A percentile compares a stretch with the other conserved stretches of the same genome.
These are phyloP conservation scores for Passalora sequoiae DNA, from an alignment of 2,329 filamentous ascomycete species.

Conservation along the genomic window DNA sequence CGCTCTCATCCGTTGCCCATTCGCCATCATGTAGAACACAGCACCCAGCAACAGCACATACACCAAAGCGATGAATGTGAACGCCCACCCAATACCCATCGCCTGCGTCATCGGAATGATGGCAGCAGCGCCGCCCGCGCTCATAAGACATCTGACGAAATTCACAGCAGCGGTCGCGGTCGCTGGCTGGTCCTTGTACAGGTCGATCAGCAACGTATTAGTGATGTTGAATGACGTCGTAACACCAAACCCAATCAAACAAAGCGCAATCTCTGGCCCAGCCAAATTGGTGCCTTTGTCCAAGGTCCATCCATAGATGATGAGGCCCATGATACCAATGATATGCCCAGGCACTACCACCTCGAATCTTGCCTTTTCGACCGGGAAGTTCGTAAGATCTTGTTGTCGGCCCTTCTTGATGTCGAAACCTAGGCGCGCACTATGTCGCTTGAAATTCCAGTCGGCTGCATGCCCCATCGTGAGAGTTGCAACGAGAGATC, in stretches of 20 bases:
- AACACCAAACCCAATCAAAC: constrained; percentile 30
- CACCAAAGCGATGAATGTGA: constrained; percentile 36
- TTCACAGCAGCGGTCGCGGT: constrained; percentile 44
- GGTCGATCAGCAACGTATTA: constrained; percentile 44
- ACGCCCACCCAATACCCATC: constrained; percentile 41
- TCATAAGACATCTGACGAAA: constrained; percentile 40
- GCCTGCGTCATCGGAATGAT: constrained; percentile 32
- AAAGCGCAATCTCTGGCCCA: constrained; percentile 46
- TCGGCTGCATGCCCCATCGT: constrained; percentile 57
- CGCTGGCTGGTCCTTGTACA: constrained; percentile 38
- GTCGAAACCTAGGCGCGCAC: constrained; percentile 55
- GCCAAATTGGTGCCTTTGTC: constrained; percentile 35
- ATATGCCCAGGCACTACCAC: constrained; percentile 37
- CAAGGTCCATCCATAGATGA: constrained; percentile 43
- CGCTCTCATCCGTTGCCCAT: constrained; percentile 22
- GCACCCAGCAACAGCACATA: constrained; percentile 21
- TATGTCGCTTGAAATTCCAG: constrained; percentile 68
- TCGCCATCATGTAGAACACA: constrained; percentile 24
- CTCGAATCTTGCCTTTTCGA: constrained; percentile 44
- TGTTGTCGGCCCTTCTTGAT: constrained; percentile 56
- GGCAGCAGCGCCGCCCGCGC: constrained; percentile 38
- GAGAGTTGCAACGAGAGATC: constrained; percentile 36
- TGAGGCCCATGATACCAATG: constrained; percentile 31
- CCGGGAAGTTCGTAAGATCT: constrained; percentile 49
- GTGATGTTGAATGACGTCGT: constrained; percentile 40